Evolutionary conservation across 2,329 filamentous ascomycete genomes (phyloP), one percentile per base, ranked within the genome.

Genomic region (Sclerotinia sclerotiorum): DNA sequence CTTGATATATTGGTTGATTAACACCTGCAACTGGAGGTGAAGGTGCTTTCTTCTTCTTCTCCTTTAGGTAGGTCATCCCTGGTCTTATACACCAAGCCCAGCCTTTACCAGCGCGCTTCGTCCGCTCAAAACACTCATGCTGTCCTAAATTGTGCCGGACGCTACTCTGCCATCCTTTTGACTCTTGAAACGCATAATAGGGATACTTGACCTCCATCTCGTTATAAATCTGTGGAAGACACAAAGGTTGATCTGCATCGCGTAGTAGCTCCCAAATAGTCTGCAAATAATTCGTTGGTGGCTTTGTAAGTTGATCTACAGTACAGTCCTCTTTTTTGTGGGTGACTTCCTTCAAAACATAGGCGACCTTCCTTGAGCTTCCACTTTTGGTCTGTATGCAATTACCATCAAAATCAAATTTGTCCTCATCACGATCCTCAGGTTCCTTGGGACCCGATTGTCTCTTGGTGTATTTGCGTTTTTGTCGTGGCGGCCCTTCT

Each of bases 301-400:
- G 85, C 78, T 92, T 91, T 69, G 88, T 86, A 63, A 93, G 82
- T 79, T 93, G 89, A 75, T 93, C 91, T 48, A 89, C 87, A 1
- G 90, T 92, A 77, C 90, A 83, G 73, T 90, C 76, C 32, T 73
- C 74, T 69, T 83, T 80, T n/a, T 82, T 81, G 76, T 84, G 84
- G 67, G 82, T 80, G 0, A 85, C 55, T 75, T 87, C 86, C 80
- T 87, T 86, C 65, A 82, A 21, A 51, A 80, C n/a, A 83, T 74
- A 19, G 61, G 58, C 39, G 44, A 63, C 44, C 69, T 67, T 56
- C 87, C 85, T n/a, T n/a, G 46, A 52, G 17, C 56, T 52, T 46
- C 56, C 56, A 15, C 42, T 54, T 17, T 67, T 67, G 24, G 65
- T 13, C 27, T 49, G 42, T 60, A 61, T 49, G 39, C 55, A 67